Evolutionary conservation across 1,284 basidiomycete genomes (phyloP).

Genomic region (Ganoderma resinaceum): DNA sequence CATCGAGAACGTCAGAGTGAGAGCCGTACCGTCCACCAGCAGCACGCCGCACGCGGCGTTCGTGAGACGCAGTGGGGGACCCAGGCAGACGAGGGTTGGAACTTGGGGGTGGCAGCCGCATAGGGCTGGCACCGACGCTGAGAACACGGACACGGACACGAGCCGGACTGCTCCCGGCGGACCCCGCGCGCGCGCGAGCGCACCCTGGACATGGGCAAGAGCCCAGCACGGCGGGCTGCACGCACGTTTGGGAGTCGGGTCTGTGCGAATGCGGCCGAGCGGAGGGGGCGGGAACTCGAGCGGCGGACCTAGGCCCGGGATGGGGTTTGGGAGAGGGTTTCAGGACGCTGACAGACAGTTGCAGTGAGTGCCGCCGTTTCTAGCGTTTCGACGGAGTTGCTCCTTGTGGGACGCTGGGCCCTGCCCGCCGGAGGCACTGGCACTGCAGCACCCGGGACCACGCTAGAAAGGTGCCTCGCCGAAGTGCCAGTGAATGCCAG

Average conservation of each 20-base stretch:
- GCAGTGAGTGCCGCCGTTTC: not conserved
- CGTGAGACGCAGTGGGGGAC: not conserved
- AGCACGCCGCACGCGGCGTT: not conserved
- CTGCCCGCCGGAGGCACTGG: not conserved
- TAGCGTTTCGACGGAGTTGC: slow-evolving; percentile 1
- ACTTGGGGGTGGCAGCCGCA: not conserved
- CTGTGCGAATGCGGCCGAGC: not conserved
- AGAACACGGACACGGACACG: not conserved
- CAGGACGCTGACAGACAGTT: too few species aligned
- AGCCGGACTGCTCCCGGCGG: not conserved
- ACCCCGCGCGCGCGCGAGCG: not conserved
- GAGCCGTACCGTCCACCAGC: not conserved
- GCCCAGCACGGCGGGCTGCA: not conserved
- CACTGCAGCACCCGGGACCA: not conserved
- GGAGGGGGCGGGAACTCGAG: not conserved
- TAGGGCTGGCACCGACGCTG: slow-evolving; percentile 4
- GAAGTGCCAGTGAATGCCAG: not conserved
- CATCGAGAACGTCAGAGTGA: not conserved
- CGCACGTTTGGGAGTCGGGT: slow-evolving; percentile 4
- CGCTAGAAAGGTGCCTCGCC: not conserved
- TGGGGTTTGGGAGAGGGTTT: not conserved
- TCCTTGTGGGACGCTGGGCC: not conserved
- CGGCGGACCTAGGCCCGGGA: not conserved
- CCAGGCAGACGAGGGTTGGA: not conserved
- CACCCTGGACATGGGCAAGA: not conserved